Base-by-base conservation (phyloP, 2,329 filamentous ascomycete genomes). In the Fusarium miscanthi region DNA sequence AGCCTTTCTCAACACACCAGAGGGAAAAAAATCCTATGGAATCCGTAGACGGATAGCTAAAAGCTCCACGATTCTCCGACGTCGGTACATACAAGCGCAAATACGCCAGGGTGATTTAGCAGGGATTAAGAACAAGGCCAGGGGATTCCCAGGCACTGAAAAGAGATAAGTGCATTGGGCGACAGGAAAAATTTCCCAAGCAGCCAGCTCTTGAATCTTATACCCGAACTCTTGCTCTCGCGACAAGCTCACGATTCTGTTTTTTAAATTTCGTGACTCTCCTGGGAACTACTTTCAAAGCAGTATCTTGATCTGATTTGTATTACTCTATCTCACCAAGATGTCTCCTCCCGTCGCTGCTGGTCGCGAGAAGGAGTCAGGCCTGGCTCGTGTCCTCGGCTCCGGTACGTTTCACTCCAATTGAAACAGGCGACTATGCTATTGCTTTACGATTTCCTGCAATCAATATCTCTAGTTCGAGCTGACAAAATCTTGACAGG, bases 361-460 rank as follows among this genome's bases (percentile, higher is more conserved):
- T 75, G 83, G 82, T 58, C 79, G 80, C 61, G 83, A 97, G 88
- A 94, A 89, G 85, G 96, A 99, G 87, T 97, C 95, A 65, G 94
- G 93, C 78, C 82, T 92, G 80, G 96, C 96, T 78, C 90, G 96
- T 84, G 85, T 99, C 75, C 86, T 98, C 74, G 96, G 96, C 78
- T 98, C 96, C 79, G 96, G 96, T 98, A 83, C 41, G 82, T 74
- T 64, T 51, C 37, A 8, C 60, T 30, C 23, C 51, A 48, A 72
- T 74, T 63, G 64, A 72, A 33, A 42, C 38, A 62, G 30, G 45
- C 40, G 41, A 51, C 30, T 21, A 31, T 58, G 40, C 27, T 17
- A 59, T 59, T 61, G 48, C 49, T 30, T 56, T 40, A 42, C 46
- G 53, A 23, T 41, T 51, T 48, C 30, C 38, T 33, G 27, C 41